Conservation (phyloP, 257 asterid genomes). For the Petunia axillaris region DNA sequence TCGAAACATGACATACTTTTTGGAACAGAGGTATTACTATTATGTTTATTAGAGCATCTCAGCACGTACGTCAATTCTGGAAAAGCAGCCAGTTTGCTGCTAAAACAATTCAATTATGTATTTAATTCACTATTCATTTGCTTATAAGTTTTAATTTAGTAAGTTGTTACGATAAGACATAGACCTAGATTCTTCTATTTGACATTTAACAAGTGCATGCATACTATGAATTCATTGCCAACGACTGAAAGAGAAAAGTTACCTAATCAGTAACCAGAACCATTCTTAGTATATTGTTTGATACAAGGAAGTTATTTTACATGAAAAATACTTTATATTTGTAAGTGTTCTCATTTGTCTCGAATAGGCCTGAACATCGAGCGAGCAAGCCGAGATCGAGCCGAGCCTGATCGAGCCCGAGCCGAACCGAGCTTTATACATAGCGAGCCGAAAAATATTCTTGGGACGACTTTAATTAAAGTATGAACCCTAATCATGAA, state of each 20-base stretch:
- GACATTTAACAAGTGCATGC: background rate
- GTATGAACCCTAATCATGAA: too few species aligned
- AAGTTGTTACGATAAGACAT: background rate
- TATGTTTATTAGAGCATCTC: background rate
- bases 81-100: slow-evolving; percentile 15
- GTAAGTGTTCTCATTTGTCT: too few species aligned
- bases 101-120: background rate
- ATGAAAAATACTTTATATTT: too few species aligned
- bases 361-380: too few species aligned
- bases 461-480: too few species aligned
- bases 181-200: background rate
- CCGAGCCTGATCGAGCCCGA: too few species aligned
- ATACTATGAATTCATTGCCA: slow-evolving; percentile 9
- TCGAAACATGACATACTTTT: too few species aligned
- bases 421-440: too few species aligned
- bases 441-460: too few species aligned
- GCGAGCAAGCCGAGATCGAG: too few species aligned
- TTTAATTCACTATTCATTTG: background rate
- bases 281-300: background rate
- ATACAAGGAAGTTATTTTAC: too few species aligned
- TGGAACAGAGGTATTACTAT: too few species aligned
- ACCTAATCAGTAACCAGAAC: slow-evolving; percentile 4
- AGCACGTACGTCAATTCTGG: background rate
- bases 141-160: background rate
- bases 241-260: slow-evolving; percentile 20